phyloP scores from a whole-genome alignment of 495 filamentous ascomycete species.

The Oidiodendron maius region DNA sequence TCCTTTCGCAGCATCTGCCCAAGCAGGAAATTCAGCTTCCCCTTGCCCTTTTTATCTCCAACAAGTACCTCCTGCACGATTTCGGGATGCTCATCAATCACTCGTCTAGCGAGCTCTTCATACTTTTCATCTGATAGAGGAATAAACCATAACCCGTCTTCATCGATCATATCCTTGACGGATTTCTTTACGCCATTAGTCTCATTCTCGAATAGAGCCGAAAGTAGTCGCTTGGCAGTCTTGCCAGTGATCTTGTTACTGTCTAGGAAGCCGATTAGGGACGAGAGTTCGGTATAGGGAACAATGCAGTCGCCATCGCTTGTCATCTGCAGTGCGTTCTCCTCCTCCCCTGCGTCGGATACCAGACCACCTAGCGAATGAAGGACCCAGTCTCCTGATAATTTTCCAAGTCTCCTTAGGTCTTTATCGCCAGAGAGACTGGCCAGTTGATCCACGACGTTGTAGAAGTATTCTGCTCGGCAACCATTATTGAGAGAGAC shows the following conservation, averaged over 20 bases:
- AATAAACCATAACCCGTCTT: conserved; percentile 57
- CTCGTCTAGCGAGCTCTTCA: conserved; percentile 40
- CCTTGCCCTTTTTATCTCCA: conserved; percentile 41
- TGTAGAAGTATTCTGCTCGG: conserved; percentile 76
- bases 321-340: conserved; percentile 24
- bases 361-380: conserved; percentile 81
- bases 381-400: conserved; percentile 68
- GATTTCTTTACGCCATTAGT: conserved; percentile 39
- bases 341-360: conserved; percentile 25
- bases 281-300: conserved; percentile 52
- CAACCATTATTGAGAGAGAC: conserved; percentile 72
- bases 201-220: conserved; percentile 45
- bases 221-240: conserved; percentile 69
- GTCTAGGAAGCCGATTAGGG: conserved; percentile 60
- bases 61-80: conserved; percentile 63
- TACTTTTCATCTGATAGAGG: conserved; percentile 59
- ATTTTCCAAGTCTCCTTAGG: conserved; percentile 21
- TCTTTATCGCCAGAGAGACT: background rate
- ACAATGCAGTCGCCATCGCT: conserved; percentile 40
- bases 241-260: conserved; percentile 65
- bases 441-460: conserved; percentile 49
- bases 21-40: conserved; percentile 82
- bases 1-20: conserved; percentile 84
- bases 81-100: conserved; percentile 44
- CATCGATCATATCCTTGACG: conserved; percentile 55